Evolutionary conservation across 805 yeast species (phyloP), one percentile per base, ranked within the genome.

Genomic region (Ascoidea tarda): DNA sequence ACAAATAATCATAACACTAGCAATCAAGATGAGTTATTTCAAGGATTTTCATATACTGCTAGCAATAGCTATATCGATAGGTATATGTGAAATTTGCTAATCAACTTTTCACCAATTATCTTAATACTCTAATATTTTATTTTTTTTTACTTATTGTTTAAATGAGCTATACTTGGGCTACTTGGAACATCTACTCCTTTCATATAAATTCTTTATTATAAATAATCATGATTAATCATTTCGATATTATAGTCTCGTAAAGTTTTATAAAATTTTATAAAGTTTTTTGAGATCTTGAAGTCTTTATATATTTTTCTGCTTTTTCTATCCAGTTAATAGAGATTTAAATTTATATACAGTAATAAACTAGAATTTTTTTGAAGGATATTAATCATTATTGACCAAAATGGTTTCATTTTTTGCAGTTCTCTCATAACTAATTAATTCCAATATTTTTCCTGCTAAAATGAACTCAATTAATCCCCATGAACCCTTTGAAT

Each of bases 11-110:
- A 48, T 32, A n/a, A 38, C 4, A 44, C 50, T 4, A 46, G 21
- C 4, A 6, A 55, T 57, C 45, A 48, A 38, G 55, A 54, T 16
- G 64, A 60, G 49, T 46, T 63, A 8, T 69, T 69, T 56, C 60
- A 67, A 48, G 72, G 72, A 8, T 68, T 68, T 57, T 64, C 70
- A 33, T 68, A 66, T 52, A 64, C 69, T 31, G 72, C 72, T 6
- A 63, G 68, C 55, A 60, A 57, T 50, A 66, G 70, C 55, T 68
- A 60, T 52, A 63, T 68, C 32, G 66, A 68, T 33, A 54, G 47
- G 16, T 56, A 50, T 49, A 32, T 56, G 8, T 52, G 38, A 44
- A 38, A 10, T 2, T 10, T 38, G 14, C 8, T 38, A 10, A 10
- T 38, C 44, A 38, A 38, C 28, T 21, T 21, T 21, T 21, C 28